Conservation (phyloP, 257 asterid genomes). For the Ehretia macrophylla region DNA sequence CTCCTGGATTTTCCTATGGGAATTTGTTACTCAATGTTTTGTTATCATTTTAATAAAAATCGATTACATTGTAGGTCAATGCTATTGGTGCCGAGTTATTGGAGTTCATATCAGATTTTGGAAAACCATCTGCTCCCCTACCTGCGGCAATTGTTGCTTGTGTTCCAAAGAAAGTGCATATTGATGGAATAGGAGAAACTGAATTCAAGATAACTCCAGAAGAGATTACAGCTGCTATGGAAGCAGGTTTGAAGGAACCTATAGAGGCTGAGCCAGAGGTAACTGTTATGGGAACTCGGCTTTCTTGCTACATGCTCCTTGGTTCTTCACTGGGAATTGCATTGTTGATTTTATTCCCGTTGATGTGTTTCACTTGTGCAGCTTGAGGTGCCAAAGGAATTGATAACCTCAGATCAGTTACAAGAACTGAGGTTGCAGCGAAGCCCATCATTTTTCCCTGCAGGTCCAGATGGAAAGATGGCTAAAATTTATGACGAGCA, state of each 20-base stretch:
- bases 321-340: constrained; percentile 1
- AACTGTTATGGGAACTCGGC: constrained; percentile 8
- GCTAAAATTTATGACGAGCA: constrained; percentile 68
- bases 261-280: constrained; percentile 99
- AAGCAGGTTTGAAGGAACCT: constrained; percentile 82
- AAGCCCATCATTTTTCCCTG: constrained; percentile 65
- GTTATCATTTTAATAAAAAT: constrained; percentile 3
- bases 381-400: constrained; percentile 96
- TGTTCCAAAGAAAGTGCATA: constrained; percentile 73
- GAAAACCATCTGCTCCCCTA: constrained; percentile 84
- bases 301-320: not conserved
- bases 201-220: constrained; percentile 76
- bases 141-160: constrained; percentile 99
- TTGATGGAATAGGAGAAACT: constrained; percentile 84
- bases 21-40: too few relatives aligned
- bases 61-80: constrained; percentile 57
- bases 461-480: constrained; percentile 44
- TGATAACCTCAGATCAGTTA: constrained; percentile 61
- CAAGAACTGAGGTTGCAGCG: constrained; percentile 50
- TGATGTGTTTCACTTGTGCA: constrained; percentile 19
- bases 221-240: constrained; percentile 77
- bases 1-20: too few relatives aligned
- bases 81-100: constrained; percentile 85
- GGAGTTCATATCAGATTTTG: constrained; percentile 92
- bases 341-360: not conserved